Base-by-base conservation (phyloP, 805 yeast genomes). In the Debaryomyces prosopidis region DNA sequence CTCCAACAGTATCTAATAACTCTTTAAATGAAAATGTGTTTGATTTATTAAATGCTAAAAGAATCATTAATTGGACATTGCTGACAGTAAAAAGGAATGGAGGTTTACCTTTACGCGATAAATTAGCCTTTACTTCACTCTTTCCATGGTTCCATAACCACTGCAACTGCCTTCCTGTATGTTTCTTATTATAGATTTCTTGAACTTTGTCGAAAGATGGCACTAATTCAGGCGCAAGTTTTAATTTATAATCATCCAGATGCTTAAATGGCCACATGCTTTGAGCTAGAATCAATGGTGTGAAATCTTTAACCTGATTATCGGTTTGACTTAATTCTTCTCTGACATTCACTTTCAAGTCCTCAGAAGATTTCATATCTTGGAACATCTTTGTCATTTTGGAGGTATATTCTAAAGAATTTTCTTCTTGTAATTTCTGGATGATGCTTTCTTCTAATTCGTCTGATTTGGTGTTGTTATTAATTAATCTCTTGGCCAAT, bases 91-190 rank as follows among this genome's bases (percentile, higher is more conserved):
- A 85, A 17, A 77, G 72, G 59, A 85, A 88, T 39, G 96, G 90
- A 4, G 91, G 86, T 60, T 83, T 85, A 5, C 91, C 91, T 31
- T 86, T 84, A 54, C 85, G 84, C 5, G 92, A 80, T 50, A 90
- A 77, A 60, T 89, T 87, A 9, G 96, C 96, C 65, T 85, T 87
- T 46, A 94, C 68, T 63, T 94, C 99, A 48, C 95, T 94, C 64
- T 92, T 86, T 39, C 96, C 89, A 61, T 89, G 82, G 57, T 89
- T 86, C 97, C 97, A 94, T 48, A 92, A 78, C 99, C 99, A 94
- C 60, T 88, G 87, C 56, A 94, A 78, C 52, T 89, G 83, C 65
- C 98, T 80, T 10, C 97, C 97, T 50, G 75, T 80, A 65, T 92
- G 97, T 57, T 86, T 85, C 30, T 75, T 71, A 36, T 80, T 75